phyloP scores from a whole-genome alignment of 805 yeast genomes.

The Starmerella lactis-condensi region DNA sequence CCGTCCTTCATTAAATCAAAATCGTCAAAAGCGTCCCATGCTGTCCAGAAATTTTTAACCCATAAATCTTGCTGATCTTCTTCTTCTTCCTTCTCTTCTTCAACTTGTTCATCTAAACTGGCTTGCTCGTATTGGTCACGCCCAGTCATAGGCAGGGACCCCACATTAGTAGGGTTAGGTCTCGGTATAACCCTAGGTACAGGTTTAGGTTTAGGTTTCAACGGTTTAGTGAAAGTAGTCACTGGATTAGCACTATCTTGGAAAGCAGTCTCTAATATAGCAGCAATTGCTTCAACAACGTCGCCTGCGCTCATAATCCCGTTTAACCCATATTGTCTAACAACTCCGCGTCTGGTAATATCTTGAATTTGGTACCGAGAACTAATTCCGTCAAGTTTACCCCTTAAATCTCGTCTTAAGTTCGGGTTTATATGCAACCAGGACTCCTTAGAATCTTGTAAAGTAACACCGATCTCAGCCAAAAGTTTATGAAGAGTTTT shows the following conservation, averaged over 20 bases:
- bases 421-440: conserved; percentile 81
- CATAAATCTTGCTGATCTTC: conserved; percentile 39
- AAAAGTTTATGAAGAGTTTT: conserved; percentile 74
- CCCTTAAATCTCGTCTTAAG: conserved; percentile 53
- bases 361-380: conserved; percentile 68
- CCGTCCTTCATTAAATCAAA: conserved; percentile 48
- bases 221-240: neutral
- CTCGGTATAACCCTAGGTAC: no score
- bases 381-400: conserved; percentile 49
- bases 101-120: neutral
- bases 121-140: conserved; percentile 8
- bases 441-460: conserved; percentile 71
- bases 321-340: conserved; percentile 68
- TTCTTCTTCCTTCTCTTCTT: conserved; percentile 13
- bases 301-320: conserved; percentile 85
- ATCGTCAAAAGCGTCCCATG: conserved; percentile 43
- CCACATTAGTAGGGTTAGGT: conserved; percentile 17
- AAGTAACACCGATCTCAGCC: conserved; percentile 89
- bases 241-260: neutral
- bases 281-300: conserved; percentile 73
- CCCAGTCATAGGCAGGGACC: neutral
- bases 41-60: conserved; percentile 55
- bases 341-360: conserved; percentile 66
- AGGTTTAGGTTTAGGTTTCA: no score
- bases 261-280: conserved; percentile 42